These are phyloP conservation scores for Podospora comata DNA, from an alignment of 495 filamentous ascomycete genomes.

Conservation along the genomic window DNA sequence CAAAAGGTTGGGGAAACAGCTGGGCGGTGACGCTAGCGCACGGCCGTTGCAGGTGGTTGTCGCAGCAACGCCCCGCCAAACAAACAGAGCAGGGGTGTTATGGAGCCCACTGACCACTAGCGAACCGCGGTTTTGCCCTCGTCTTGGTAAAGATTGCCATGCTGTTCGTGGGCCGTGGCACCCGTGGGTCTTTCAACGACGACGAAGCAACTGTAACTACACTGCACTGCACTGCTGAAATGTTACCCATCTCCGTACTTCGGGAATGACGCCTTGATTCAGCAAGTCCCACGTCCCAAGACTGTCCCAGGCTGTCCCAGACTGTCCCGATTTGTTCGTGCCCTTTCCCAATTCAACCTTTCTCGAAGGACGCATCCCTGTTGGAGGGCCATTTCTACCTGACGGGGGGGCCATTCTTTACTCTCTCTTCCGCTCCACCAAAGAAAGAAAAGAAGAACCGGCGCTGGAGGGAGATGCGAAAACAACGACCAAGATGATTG, in stretches of 20 bases:
- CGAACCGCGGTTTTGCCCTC: conserved; percentile 15
- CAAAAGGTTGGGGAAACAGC: not conserved
- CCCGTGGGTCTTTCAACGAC: not conserved
- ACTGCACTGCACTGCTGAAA: not conserved
- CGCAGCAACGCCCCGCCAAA: conserved; percentile 32
- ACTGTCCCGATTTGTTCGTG: not conserved
- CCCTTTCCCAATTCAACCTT: not conserved
- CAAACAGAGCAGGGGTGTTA: conserved; percentile 19
- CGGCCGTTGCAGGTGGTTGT: conserved; percentile 9
- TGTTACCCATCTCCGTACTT: not conserved
- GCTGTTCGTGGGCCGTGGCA: not conserved
- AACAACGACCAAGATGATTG: conserved; percentile 53
- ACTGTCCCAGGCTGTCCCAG: not conserved
- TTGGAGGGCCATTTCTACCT: not conserved
- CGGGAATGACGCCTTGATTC: not conserved
- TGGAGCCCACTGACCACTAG: conserved; percentile 17
- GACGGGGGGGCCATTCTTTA: not conserved
- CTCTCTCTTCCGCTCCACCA: conserved; percentile 3
- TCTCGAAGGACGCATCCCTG: not conserved
- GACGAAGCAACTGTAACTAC: not conserved
- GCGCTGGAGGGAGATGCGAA: conserved; percentile 1
- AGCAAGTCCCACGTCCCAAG: not conserved
- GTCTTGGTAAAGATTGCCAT: not conserved
- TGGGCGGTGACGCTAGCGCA: not conserved
- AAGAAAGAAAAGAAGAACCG: not conserved